Percentiles rank a stretch among this genome's conserved stretches.
Evolutionary conservation across 257 asterid genomes (phyloP).

Genomic region (Mentha longifolia): DNA sequence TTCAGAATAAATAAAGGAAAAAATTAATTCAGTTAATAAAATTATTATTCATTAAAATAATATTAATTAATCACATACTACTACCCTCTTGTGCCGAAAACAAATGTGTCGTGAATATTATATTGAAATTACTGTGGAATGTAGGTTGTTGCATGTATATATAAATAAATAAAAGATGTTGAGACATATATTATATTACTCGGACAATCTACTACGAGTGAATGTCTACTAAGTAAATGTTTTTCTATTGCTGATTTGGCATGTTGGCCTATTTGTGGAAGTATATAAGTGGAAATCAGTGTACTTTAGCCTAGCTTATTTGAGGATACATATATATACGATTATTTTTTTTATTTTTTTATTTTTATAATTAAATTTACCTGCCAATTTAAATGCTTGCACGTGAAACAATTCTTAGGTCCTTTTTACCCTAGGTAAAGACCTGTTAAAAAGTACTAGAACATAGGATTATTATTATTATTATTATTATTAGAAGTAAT

Average conservation of each 20-base stretch:
- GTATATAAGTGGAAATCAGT: slow-evolving; percentile 11
- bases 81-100: too few relatives aligned
- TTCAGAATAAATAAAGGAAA: too few relatives aligned
- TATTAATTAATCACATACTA: too few relatives aligned
- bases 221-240: slow-evolving; percentile 6
- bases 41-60: too few relatives aligned
- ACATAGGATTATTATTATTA: too few relatives aligned
- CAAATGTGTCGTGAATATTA: too few relatives aligned
- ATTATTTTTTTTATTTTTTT: neutral
- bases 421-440: neutral
- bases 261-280: slow-evolving; percentile 15
- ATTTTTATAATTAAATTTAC: neutral
- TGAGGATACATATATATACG: neutral
- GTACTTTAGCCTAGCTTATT: neutral
- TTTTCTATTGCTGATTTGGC: slow-evolving; percentile 4
- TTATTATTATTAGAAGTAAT: too few relatives aligned
- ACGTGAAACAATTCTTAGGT: neutral
- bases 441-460: neutral
- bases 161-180: neutral
- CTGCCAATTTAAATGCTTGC: neutral
- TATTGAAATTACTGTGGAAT: neutral
- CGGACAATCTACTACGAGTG: slow-evolving; percentile 20
- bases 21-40: too few relatives aligned
- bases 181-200: neutral
- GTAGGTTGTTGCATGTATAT: neutral